These are phyloP conservation scores for Serendipita indica DNA, from an alignment of 768 basidiomycete species.

Conservation along the genomic window DNA sequence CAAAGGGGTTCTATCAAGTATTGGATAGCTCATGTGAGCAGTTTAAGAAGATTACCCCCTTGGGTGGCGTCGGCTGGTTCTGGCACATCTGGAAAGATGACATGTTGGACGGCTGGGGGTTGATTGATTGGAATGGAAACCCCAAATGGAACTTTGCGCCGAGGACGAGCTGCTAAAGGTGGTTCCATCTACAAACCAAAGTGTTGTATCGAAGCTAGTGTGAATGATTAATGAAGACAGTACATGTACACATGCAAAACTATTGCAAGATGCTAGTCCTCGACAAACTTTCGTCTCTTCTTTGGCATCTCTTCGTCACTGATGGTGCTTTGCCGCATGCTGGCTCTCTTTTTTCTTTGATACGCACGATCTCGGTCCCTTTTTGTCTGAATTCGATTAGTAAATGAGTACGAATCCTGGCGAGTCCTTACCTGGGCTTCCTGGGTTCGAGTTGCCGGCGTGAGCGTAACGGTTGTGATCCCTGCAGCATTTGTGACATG, in stretches of 20 bases:
- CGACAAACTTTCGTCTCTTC: constrained; percentile 2
- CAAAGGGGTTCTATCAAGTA: constrained; percentile 15
- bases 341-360: constrained; percentile 62
- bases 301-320: constrained; percentile 50
- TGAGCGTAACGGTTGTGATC: constrained; percentile 61
- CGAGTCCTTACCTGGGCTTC: constrained; percentile 28
- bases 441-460: constrained; percentile 52
- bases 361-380: constrained; percentile 69
- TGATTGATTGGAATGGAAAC: constrained; percentile 10
- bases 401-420: background rate
- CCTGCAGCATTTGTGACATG: constrained; percentile 36
- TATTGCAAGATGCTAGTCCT: background rate
- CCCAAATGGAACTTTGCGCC: constrained; percentile 14
- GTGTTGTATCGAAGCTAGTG: too few species aligned
- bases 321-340: constrained; percentile 34
- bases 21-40: constrained; percentile 15
- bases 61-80: constrained; percentile 15
- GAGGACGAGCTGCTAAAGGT: constrained; percentile 12
- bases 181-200: too few species aligned
- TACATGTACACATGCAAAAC: background rate
- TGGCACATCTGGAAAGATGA: constrained; percentile 14
- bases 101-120: constrained; percentile 14
- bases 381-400: constrained; percentile 60
- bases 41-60: constrained; percentile 8
- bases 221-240: background rate